Evolutionary conservation across 2,329 filamentous ascomycete genomes (phyloP), one percentile per base, ranked within the genome.

Genomic region (Conoideocrella luteorostrata): DNA sequence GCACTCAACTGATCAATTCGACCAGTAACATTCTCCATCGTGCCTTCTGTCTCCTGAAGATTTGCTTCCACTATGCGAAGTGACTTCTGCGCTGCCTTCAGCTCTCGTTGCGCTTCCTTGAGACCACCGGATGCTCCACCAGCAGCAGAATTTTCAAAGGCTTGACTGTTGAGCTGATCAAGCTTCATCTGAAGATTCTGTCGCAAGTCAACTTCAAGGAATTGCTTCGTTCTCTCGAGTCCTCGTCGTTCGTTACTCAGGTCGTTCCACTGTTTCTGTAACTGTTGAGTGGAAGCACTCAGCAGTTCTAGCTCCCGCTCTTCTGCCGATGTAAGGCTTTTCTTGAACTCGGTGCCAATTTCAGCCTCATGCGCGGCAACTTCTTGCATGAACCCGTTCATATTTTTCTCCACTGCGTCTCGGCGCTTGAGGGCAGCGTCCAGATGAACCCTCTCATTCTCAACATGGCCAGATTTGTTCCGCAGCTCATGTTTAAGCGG

Each of bases 161-260:
- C 87, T 55, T 85, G 78, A 48, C 80, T 79, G 51, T 85, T 84
- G 43, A 98, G 77, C 61, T 95, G 86, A 54, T 96, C 90, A 24
- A 97, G 78, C 52, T 86, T 86, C 54, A 89, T 84, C 56, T 85
- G 82, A 34, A 98, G 73, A 56, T 95, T 95, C 56, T 94, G 87
- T n/a, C 85, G 82, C 38, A 98, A 70, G 57, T 95, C 88, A 26
- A 87, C 80, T 61, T 98, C 91, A 22, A 97, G 74, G 29, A 87
- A 78, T 42, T 84, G 82, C 67, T 95, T 97, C 43, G 80, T 78
- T 21, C 76, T 78, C 63, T 96, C 89, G 2, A 94, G 72, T 45
- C 89, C 84, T 50, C 86, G 78, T 26, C 90, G 82, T 46, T 78
- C 75, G 44, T 75, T 78, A 56, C 85, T 88, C 36, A 89, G 64